phyloP scores from a whole-genome alignment of 73 alveolate genomes.

The Symbiodinium natans region DNA sequence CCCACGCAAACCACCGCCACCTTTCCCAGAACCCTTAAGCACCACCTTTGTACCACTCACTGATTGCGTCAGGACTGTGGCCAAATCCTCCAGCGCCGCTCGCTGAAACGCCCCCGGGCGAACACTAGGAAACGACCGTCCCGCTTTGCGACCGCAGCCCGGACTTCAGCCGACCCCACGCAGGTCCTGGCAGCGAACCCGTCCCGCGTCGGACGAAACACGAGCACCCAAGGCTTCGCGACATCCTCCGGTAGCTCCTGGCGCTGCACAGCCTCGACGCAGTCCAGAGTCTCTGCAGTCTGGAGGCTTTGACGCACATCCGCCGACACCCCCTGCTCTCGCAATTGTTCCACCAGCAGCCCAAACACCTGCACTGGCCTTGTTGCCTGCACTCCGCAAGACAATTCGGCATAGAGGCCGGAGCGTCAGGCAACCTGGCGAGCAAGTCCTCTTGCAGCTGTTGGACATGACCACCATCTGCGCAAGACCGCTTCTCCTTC shows the following conservation, averaged over 20 bases:
- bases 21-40: background rate
- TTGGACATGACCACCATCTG: slow-evolving; percentile 24
- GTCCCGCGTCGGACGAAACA: no score
- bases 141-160: no score
- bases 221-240: background rate
- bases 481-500: slow-evolving; percentile 20
- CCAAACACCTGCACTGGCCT: no score
- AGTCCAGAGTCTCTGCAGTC: background rate
- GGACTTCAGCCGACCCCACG: no score
- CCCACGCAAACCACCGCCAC: background rate
- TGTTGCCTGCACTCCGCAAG: slow-evolving; percentile 30
- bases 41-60: background rate
- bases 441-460: background rate
- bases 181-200: no score
- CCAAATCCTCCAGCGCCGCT: background rate
- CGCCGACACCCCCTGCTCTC: no score
- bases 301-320: background rate
- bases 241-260: background rate
- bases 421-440: background rate
- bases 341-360: background rate
- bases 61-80: background rate
- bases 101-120: background rate
- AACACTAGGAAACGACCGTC: background rate
- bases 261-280: background rate
- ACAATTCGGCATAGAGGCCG: background rate